Evolutionary conservation across 805 yeast species (phyloP).

Genomic region (Metschnikowia noctiluminum): DNA sequence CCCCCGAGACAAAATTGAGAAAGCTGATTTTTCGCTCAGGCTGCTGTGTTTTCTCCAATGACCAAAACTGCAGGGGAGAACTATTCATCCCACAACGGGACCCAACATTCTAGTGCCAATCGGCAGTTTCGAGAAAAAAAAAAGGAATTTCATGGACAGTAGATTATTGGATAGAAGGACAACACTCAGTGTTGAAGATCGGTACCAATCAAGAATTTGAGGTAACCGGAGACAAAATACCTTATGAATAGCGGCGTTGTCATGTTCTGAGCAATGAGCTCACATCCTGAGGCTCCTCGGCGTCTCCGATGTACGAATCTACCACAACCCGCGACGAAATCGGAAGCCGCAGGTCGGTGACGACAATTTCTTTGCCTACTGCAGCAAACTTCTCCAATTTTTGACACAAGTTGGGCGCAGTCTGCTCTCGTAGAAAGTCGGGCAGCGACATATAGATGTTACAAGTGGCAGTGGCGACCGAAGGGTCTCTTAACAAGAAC

Average conservation of each 20-base stretch:
- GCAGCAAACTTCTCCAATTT: conserved; percentile 35
- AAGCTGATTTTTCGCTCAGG: too few species aligned
- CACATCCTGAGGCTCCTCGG: conserved; percentile 20
- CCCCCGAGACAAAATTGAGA: too few species aligned
- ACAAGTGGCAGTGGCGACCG: conserved; percentile 38
- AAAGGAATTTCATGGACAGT: too few species aligned
- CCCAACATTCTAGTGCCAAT: too few species aligned
- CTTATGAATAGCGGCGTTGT: background rate
- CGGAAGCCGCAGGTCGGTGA: conserved; percentile 53
- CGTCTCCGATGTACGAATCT: conserved; percentile 22
- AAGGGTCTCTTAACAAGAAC: conserved; percentile 39
- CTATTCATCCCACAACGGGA: too few species aligned
- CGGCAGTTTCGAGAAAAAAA: too few species aligned
- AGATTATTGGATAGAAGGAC: too few species aligned
- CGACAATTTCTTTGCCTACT: conserved; percentile 46
- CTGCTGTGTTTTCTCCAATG: too few species aligned
- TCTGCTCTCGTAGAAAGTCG: conserved; percentile 41
- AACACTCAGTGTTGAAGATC: too few species aligned
- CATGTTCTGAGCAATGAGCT: conserved; percentile 8
- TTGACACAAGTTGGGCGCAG: conserved; percentile 41
- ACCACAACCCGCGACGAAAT: conserved; percentile 32
- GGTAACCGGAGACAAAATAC: too few species aligned
- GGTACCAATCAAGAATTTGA: too few species aligned
- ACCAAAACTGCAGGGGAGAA: too few species aligned
- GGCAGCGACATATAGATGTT: conserved; percentile 49